Evolutionary conservation across 208 protist species (phyloP).

Genomic region (Entamoeba histolytica): DNA sequence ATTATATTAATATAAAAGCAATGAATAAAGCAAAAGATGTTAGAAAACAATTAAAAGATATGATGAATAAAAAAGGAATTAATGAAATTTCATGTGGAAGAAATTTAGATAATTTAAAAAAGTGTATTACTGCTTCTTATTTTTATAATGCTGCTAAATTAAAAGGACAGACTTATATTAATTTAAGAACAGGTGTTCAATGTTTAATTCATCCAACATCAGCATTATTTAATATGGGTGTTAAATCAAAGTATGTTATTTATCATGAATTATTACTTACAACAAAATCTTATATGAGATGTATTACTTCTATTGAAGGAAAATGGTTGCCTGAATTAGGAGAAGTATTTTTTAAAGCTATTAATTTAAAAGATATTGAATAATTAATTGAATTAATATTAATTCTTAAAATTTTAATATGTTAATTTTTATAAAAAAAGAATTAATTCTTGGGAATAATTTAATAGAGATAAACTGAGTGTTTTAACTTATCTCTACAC

Average conservation of each 20-base stretch:
- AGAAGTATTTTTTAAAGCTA: slow-evolving; percentile 28
- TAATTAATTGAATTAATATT: too few relatives aligned
- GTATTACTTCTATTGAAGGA: slow-evolving; percentile 77
- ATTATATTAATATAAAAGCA: slow-evolving; percentile 80
- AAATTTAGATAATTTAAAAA: slow-evolving; percentile 36
- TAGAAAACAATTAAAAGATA: slow-evolving; percentile 76
- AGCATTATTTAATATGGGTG: slow-evolving; percentile 70
- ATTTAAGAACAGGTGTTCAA: slow-evolving; percentile 73
- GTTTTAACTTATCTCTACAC: background rate
- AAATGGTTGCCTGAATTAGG: slow-evolving; percentile 75
- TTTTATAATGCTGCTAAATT: slow-evolving; percentile 71
- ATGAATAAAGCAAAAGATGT: slow-evolving; percentile 63
- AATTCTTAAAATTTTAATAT: too few relatives aligned
- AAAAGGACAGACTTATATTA: slow-evolving; percentile 78
- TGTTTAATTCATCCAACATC: slow-evolving; percentile 83
- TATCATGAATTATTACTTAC: slow-evolving; percentile 45
- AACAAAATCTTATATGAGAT: slow-evolving; percentile 24
- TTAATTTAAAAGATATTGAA: background rate
- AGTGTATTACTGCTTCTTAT: slow-evolving; percentile 71
- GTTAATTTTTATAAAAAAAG: too few relatives aligned
- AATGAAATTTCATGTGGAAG: slow-evolving; percentile 37
- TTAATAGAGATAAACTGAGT: background rate
- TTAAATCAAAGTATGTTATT: slow-evolving; percentile 49
- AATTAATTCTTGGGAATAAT: background rate
- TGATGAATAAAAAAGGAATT: slow-evolving; percentile 51